phyloP scores from a whole-genome alignment of 768 basidiomycete species.

The Phlebiopsis flavidoalba region DNA sequence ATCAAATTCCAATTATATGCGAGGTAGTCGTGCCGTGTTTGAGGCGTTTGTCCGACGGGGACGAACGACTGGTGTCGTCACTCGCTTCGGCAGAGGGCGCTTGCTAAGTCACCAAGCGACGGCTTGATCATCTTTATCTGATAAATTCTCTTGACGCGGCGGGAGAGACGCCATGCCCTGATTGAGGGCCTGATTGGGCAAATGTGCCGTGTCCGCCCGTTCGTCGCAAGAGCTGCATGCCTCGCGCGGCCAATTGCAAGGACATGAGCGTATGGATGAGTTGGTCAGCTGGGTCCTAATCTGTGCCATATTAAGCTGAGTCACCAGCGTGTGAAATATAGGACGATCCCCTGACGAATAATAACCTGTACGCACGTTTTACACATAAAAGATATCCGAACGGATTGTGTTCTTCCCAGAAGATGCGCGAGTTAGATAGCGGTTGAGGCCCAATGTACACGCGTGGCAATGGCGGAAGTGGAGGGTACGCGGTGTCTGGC shows the following conservation, averaged over 20 bases:
- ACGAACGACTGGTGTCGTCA: neutral
- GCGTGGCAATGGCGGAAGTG: neutral
- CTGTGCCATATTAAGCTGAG: neutral
- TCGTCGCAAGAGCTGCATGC: neutral
- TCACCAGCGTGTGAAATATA: neutral
- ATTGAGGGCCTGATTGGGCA: neutral
- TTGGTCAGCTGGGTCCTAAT: neutral
- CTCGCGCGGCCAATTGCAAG: neutral
- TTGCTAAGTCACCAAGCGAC: neutral
- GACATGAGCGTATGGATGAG: neutral
- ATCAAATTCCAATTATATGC: too few relatives aligned
- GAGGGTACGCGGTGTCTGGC: constrained; percentile 3
- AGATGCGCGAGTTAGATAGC: too few relatives aligned
- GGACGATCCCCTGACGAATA: neutral
- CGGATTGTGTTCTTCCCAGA: neutral
- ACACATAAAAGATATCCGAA: neutral
- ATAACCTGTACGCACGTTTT: neutral
- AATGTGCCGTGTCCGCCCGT: neutral
- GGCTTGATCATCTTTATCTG: constrained; percentile 5
- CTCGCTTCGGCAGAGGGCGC: neutral
- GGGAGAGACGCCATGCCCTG: neutral
- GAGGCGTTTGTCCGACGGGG: neutral
- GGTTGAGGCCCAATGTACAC: too few relatives aligned
- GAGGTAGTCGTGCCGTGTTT: neutral
- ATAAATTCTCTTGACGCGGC: neutral